Conservation (phyloP, 768 basidiomycete species). For the Russula sp. region DNA sequence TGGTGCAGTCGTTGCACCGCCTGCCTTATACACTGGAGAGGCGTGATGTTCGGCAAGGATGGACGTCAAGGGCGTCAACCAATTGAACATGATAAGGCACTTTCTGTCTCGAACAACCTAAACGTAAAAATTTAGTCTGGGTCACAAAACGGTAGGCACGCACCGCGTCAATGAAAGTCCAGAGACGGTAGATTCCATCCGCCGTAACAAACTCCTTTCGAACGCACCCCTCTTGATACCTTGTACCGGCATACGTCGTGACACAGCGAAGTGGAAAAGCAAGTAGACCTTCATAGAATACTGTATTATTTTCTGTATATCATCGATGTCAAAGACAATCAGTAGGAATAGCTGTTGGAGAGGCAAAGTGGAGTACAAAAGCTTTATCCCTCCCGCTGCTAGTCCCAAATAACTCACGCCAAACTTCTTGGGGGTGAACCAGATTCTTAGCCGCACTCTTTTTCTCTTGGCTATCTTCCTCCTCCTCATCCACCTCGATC, state of each 20-base stretch:
- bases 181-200: conserved; percentile 58
- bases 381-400: conserved; percentile 82
- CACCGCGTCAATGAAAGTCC: conserved; percentile 77
- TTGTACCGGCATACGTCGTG: conserved; percentile 47
- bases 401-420: conserved; percentile 75
- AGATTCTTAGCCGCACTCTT: conserved; percentile 40
- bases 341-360: conserved; percentile 3
- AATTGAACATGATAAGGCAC: conserved; percentile 78
- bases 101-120: conserved; percentile 49
- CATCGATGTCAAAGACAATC: conserved; percentile 1
- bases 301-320: conserved; percentile 76
- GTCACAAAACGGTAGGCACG: conserved; percentile 20
- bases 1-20: conserved; percentile 34
- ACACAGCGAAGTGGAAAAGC: conserved; percentile 59
- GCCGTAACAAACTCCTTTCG: conserved; percentile 55
- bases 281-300: conserved; percentile 76
- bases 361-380: conserved; percentile 53
- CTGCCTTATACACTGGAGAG: conserved; percentile 57
- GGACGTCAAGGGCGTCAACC: conserved; percentile 70
- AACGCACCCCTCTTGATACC: conserved; percentile 47
- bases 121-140: conserved; percentile 1
- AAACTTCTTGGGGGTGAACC: conserved; percentile 64
- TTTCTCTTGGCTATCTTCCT: conserved; percentile 34
- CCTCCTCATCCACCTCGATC: conserved; percentile 38
- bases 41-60: conserved; percentile 68